phyloP scores from a whole-genome alignment of 2,329 filamentous ascomycete genomes.

The Curvularia lunata region DNA sequence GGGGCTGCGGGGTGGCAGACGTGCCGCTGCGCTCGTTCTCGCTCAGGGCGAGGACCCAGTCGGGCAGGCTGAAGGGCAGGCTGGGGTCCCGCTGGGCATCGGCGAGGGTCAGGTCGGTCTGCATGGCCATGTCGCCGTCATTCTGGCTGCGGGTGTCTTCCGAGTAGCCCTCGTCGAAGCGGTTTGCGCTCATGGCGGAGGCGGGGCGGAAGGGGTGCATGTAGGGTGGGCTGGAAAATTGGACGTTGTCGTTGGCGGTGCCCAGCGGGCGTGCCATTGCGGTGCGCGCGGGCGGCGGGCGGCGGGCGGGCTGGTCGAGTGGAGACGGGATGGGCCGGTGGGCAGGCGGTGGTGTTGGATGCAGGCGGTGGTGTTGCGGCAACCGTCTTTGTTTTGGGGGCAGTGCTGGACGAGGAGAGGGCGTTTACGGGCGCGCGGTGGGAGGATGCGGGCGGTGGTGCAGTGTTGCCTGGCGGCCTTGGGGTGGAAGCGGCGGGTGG shows the following conservation, averaged over 20 bases:
- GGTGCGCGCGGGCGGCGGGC: constrained; percentile 17
- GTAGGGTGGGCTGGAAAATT: constrained; percentile 43
- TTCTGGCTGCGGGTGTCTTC: constrained; percentile 68
- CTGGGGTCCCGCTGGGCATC: constrained; percentile 44
- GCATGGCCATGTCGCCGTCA: constrained; percentile 51
- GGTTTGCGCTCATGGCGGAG: constrained; percentile 46
- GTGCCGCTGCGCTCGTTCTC: constrained; percentile 63
- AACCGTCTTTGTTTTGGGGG: not conserved
- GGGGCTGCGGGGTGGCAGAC: constrained; percentile 14
- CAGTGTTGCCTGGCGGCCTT: constrained; percentile 23
- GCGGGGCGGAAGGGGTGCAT: constrained; percentile 46
- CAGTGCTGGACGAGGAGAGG: not conserved
- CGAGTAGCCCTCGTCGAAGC: constrained; percentile 84
- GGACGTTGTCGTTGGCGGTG: constrained; percentile 28
- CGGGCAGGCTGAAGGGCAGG: constrained; percentile 54
- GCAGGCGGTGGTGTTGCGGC: not conserved
- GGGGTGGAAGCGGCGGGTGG: constrained; percentile 6
- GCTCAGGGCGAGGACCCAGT: constrained; percentile 61
- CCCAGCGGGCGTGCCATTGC: constrained; percentile 43
- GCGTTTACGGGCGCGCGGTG: constrained; percentile 4
- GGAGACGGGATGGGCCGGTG: constrained; percentile 4
- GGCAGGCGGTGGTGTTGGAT: not conserved
- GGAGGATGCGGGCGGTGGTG: constrained; percentile 4
- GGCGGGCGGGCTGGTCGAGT: constrained; percentile 5
- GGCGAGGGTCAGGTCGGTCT: constrained; percentile 43